phyloP scores from a whole-genome alignment of 2,329 filamentous ascomycete genomes.

The Monilinia vaccinii-corymbosi region DNA sequence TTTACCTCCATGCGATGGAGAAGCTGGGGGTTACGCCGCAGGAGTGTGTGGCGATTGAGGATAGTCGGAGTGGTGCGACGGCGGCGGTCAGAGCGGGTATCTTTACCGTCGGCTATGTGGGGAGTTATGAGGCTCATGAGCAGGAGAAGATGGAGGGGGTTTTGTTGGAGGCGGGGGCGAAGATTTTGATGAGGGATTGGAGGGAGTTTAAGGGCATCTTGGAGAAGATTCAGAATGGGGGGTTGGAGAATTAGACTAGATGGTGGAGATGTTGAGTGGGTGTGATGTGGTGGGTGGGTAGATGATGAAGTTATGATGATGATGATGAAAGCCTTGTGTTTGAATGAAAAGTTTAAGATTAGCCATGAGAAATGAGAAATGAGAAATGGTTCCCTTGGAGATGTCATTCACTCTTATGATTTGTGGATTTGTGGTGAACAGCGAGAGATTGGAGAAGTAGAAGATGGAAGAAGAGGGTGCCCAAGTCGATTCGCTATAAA shows the following conservation, averaged over 20 bases:
- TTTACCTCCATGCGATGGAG: conserved; percentile 73
- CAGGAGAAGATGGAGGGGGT: conserved; percentile 42
- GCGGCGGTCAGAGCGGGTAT: conserved; percentile 72
- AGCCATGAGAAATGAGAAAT: not conserved
- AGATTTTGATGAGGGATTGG: conserved; percentile 53
- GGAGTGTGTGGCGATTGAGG: conserved; percentile 76
- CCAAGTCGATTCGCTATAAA: too few relatives aligned
- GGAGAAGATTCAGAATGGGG: conserved; percentile 19
- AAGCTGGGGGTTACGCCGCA: conserved; percentile 59
- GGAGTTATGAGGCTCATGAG: conserved; percentile 60
- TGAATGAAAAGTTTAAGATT: not conserved
- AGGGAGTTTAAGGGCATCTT: conserved; percentile 37
- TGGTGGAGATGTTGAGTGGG: not conserved
- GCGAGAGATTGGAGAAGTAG: too few relatives aligned
- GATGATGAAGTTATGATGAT: not conserved
- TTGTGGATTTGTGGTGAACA: too few relatives aligned
- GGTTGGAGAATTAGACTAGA: conserved; percentile 8
- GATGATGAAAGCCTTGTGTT: not conserved
- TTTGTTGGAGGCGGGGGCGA: conserved; percentile 52
- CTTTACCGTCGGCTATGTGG: conserved; percentile 75
- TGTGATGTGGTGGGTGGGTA: too few relatives aligned
- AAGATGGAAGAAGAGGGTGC: too few relatives aligned
- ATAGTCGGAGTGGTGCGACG: conserved; percentile 76
- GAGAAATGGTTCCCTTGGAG: not conserved
- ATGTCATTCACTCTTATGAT: too few relatives aligned